phyloP scores from a whole-genome alignment of 495 filamentous ascomycete genomes.

The Xeromyces bisporus region DNA sequence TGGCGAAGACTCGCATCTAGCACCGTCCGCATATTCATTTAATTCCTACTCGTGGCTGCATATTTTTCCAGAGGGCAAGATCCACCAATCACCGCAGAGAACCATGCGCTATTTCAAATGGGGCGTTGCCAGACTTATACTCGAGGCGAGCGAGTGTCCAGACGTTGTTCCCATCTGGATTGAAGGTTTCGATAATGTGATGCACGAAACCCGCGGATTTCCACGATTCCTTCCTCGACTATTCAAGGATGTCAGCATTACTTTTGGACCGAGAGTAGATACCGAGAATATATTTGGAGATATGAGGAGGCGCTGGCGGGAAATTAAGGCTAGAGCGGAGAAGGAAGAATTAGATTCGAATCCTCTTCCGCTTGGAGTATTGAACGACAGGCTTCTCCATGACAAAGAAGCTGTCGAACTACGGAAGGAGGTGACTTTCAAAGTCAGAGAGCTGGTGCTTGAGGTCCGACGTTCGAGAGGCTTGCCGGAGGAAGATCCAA shows the following conservation, averaged over 20 bases:
- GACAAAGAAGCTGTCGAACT: slow-evolving; percentile 58
- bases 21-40: slow-evolving; percentile 40
- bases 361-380: slow-evolving; percentile 36
- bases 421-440: slow-evolving; percentile 63
- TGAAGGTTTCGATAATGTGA: slow-evolving; percentile 67
- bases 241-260: slow-evolving; percentile 52
- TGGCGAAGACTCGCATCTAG: slow-evolving; percentile 39
- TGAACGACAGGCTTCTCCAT: slow-evolving; percentile 52
- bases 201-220: slow-evolving; percentile 61
- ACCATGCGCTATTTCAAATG: slow-evolving; percentile 95
- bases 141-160: slow-evolving; percentile 69
- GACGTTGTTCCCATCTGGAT: slow-evolving; percentile 89
- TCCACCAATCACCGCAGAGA: slow-evolving; percentile 68
- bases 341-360: slow-evolving; percentile 14
- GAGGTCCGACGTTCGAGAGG: slow-evolving; percentile 55
- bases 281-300: slow-evolving; percentile 40
- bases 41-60: slow-evolving; percentile 69
- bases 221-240: slow-evolving; percentile 71
- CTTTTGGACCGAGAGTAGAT: slow-evolving; percentile 44
- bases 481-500: slow-evolving; percentile 63
- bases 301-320: slow-evolving; percentile 48
- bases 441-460: slow-evolving; percentile 62
- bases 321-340: slow-evolving; percentile 34
- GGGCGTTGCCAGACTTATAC: slow-evolving; percentile 76
- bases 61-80: slow-evolving; percentile 86